phyloP scores from a whole-genome alignment of 2,329 filamentous ascomycete species.

The Talaromyces sp. region DNA sequence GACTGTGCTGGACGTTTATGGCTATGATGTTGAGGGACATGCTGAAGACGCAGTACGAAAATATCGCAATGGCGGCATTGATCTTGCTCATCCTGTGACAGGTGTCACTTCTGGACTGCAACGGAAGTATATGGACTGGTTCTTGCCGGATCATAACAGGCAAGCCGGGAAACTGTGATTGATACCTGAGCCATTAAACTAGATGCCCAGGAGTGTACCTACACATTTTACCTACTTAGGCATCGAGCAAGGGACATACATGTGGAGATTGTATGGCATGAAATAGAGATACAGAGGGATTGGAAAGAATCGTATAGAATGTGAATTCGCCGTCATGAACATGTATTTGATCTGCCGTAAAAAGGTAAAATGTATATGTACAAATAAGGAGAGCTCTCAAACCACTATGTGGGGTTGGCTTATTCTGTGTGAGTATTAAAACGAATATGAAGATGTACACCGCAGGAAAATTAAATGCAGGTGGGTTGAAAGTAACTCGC shows the following conservation, averaged over 20 bases:
- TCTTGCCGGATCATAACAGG: slow-evolving; percentile 23
- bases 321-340: slow-evolving; percentile 11
- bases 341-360: slow-evolving; percentile 12
- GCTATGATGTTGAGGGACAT: slow-evolving; percentile 45
- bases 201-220: too few relatives aligned
- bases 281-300: too few relatives aligned
- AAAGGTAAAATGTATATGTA: slow-evolving; percentile 16
- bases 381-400: slow-evolving; percentile 9
- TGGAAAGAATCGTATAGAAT: too few relatives aligned
- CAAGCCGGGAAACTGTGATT: slow-evolving; percentile 7
- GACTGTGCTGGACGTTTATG: slow-evolving; percentile 43
- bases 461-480: slow-evolving; percentile 1
- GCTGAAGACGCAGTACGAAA: slow-evolving; percentile 34
- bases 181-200: too few relatives aligned
- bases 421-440: slow-evolving; percentile 18
- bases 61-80: slow-evolving; percentile 13
- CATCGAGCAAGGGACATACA: too few relatives aligned
- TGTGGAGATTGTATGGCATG: neutral
- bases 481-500: neutral
- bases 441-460: slow-evolving; percentile 2
- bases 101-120: slow-evolving; percentile 31
- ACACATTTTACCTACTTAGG: neutral
- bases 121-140: slow-evolving; percentile 41
- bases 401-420: neutral
- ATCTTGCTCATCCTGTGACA: slow-evolving; percentile 32